Conservation (phyloP, 768 basidiomycete species). For the Termitomyces sp. region DNA sequence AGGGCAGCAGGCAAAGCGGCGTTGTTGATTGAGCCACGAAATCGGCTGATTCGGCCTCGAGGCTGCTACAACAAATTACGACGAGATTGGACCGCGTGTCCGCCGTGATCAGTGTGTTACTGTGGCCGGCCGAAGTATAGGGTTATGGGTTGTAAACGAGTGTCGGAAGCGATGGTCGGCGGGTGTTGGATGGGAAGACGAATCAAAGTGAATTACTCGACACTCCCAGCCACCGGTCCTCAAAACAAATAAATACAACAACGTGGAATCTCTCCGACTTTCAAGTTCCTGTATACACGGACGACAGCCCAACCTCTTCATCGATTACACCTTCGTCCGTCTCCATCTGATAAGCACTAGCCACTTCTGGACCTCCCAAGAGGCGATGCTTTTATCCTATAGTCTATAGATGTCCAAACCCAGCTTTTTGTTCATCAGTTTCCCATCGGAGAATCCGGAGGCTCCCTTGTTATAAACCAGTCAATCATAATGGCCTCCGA, state of each 20-base stretch:
- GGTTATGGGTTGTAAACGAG: conserved; percentile 16
- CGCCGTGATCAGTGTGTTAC: conserved; percentile 6
- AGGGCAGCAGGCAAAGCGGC: conserved; percentile 14
- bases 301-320: background rate
- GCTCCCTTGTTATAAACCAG: background rate
- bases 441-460: background rate
- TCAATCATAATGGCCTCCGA: background rate
- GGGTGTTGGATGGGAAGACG: conserved; percentile 3
- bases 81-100: conserved; percentile 15
- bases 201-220: background rate
- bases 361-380: background rate
- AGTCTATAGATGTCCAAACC: background rate
- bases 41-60: conserved; percentile 21
- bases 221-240: background rate
- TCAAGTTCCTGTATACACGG: background rate
- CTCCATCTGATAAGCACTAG: conserved; percentile 7
- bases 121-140: conserved; percentile 11
- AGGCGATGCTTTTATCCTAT: background rate
- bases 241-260: conserved; percentile 17
- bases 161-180: conserved; percentile 10
- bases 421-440: background rate
- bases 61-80: conserved; percentile 19
- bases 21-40: conserved; percentile 18
- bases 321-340: background rate
- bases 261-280: too few relatives aligned